These are phyloP conservation scores for Cordyceps militaris DNA, from an alignment of 2,329 filamentous ascomycete species.

Conservation along the genomic window DNA sequence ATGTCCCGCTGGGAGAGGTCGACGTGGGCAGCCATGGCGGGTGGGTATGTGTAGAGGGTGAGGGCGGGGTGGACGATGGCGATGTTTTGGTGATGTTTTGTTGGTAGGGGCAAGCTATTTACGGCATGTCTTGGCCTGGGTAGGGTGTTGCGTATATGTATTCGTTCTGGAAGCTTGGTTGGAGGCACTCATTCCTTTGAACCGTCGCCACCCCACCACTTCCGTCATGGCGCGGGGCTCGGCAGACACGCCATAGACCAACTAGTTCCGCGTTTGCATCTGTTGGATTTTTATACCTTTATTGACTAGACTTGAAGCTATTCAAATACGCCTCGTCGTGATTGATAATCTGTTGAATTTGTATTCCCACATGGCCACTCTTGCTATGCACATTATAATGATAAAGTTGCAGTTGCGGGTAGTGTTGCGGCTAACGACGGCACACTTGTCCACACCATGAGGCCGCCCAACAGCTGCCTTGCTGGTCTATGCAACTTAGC, in stretches of 20 bases:
- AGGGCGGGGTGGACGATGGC: background rate
- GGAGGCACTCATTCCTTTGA: background rate
- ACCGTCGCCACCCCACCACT: slow-evolving; percentile 5
- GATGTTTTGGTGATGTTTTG: background rate
- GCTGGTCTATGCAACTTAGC: background rate
- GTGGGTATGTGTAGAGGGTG: background rate
- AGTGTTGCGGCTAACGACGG: background rate
- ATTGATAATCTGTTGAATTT: background rate
- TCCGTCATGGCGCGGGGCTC: slow-evolving; percentile 8
- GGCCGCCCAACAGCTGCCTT: background rate
- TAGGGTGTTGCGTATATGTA: background rate
- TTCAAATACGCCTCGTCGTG: background rate
- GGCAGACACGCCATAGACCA: background rate
- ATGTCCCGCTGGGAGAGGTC: slow-evolving; percentile 51
- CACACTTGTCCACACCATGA: background rate
- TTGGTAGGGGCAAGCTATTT: background rate
- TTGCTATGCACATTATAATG: too few species aligned
- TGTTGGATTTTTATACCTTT: background rate
- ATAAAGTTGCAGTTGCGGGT: too few species aligned
- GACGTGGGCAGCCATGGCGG: slow-evolving; percentile 38
- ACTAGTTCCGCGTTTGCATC: background rate
- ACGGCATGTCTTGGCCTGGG: background rate
- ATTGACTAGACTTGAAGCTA: background rate
- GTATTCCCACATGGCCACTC: too few species aligned
- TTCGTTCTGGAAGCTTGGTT: background rate